Evolutionary conservation across 768 basidiomycete genomes (phyloP).

Genomic region (Roridomyces roridus): DNA sequence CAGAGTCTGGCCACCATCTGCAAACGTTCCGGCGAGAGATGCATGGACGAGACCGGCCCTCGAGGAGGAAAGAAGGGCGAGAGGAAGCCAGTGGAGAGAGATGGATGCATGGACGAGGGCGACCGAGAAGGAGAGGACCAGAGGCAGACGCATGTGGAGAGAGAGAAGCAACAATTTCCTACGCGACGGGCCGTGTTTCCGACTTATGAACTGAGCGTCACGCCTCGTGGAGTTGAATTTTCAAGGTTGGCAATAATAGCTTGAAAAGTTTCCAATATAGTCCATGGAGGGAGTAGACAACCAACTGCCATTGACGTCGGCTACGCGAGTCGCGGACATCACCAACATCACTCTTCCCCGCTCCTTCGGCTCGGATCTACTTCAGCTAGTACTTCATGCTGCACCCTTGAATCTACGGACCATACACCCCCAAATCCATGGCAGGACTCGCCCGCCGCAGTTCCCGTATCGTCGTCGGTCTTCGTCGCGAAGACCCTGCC

Average conservation of each 20-base stretch:
- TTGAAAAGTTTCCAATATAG: too few relatives aligned
- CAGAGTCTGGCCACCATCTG: constrained; percentile 51
- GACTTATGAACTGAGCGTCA: too few relatives aligned
- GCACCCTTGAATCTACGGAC: not conserved
- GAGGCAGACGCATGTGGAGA: too few relatives aligned
- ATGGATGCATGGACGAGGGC: too few relatives aligned
- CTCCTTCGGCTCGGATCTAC: constrained; percentile 27
- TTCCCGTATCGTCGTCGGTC: constrained; percentile 35
- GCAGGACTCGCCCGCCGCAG: not conserved
- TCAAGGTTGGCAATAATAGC: too few relatives aligned
- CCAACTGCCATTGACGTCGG: not conserved
- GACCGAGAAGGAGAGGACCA: too few relatives aligned
- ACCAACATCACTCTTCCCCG: not conserved
- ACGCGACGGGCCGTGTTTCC: too few relatives aligned
- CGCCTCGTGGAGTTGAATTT: too few relatives aligned
- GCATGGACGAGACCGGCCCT: constrained; percentile 47
- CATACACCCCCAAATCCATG: too few relatives aligned
- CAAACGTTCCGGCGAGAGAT: constrained; percentile 49
- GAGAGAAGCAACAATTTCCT: not conserved
- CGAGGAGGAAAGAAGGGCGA: constrained; percentile 50
- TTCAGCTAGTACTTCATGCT: constrained; percentile 24
- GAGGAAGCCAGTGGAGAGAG: too few relatives aligned
- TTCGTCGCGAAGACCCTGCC: constrained; percentile 72
- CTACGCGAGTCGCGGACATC: not conserved
- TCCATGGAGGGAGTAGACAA: too few relatives aligned